phyloP scores from a whole-genome alignment of 768 basidiomycete genomes.

The Obba rivulosa region DNA sequence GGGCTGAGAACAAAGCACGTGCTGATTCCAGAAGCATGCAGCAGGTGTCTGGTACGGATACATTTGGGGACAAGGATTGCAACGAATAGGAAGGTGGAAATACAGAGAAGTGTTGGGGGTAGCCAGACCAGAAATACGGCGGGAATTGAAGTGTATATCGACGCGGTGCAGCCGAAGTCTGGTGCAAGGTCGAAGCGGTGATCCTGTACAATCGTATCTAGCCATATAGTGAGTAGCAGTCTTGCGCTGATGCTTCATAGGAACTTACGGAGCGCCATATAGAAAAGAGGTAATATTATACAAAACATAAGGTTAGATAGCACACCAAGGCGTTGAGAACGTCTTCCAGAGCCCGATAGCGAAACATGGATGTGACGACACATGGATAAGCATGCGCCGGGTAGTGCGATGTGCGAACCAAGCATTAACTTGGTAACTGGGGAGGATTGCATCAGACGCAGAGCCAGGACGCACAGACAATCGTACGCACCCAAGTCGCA shows the following conservation, averaged over 20 bases:
- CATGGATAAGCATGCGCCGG: conserved; percentile 1
- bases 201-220: conserved; percentile 32
- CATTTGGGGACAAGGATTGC: conserved; percentile 35
- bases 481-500: conserved; percentile 65
- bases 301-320: conserved; percentile 21
- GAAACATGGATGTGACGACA: neutral
- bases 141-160: conserved; percentile 32
- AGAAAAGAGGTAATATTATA: conserved; percentile 21
- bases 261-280: conserved; percentile 29
- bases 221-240: conserved; percentile 21
- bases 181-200: conserved; percentile 31
- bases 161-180: conserved; percentile 27
- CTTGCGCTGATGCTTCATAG: conserved; percentile 19
- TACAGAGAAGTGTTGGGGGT: conserved; percentile 32
- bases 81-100: conserved; percentile 40
- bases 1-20: conserved; percentile 19
- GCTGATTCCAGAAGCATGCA: conserved; percentile 12
- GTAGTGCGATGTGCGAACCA: conserved; percentile 1
- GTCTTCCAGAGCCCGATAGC: too few relatives aligned
- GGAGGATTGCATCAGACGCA: neutral
- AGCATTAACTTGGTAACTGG: conserved; percentile 5
- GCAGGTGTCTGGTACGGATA: conserved; percentile 16
- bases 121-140: conserved; percentile 33
- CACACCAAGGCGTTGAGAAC: conserved; percentile 19
- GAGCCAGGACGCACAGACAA: too few relatives aligned